Evolutionary conservation across 2,329 filamentous ascomycete genomes (phyloP).

Genomic region (Tolypocladium ovalisporum): DNA sequence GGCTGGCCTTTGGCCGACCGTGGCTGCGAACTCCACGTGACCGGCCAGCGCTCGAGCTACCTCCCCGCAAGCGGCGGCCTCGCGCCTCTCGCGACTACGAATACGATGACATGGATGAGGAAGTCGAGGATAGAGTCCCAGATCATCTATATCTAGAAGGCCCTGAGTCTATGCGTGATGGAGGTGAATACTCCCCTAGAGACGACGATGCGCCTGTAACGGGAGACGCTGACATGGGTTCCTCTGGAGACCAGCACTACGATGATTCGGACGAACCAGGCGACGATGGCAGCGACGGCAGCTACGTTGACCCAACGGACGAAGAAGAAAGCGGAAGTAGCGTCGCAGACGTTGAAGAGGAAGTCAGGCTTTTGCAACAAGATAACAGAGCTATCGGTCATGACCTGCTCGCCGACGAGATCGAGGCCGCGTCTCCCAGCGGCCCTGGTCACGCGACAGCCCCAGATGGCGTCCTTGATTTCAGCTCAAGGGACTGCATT

Average conservation of each 20-base stretch:
- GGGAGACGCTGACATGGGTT: background rate
- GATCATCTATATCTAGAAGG: slow-evolving; percentile 21
- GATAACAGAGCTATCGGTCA: slow-evolving; percentile 23
- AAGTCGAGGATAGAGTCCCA: slow-evolving; percentile 19
- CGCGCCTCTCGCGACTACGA: slow-evolving; percentile 33
- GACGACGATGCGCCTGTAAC: slow-evolving; percentile 13
- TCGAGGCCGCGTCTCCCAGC: background rate
- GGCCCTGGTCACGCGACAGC: background rate
- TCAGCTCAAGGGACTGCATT: slow-evolving; percentile 19
- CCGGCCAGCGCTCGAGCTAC: slow-evolving; percentile 59
- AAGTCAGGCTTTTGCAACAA: slow-evolving; percentile 30
- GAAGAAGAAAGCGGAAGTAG: background rate
- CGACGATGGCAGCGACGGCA: slow-evolving; percentile 5
- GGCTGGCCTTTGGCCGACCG: slow-evolving; percentile 70
- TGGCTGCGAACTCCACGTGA: slow-evolving; percentile 47
- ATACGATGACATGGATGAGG: slow-evolving; percentile 28
- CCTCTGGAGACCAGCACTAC: background rate
- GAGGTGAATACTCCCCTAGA: slow-evolving; percentile 4
- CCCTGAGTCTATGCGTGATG: slow-evolving; percentile 6
- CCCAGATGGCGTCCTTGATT: slow-evolving; percentile 4
- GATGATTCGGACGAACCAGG: slow-evolving; percentile 7
- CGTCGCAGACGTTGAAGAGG: slow-evolving; percentile 17
- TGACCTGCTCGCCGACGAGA: slow-evolving; percentile 5
- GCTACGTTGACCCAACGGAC: slow-evolving; percentile 4
- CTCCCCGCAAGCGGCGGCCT: slow-evolving; percentile 59